Evolutionary conservation across 352 stramenopile species (phyloP).

Genomic region (Pseudoperonospora humuli): DNA sequence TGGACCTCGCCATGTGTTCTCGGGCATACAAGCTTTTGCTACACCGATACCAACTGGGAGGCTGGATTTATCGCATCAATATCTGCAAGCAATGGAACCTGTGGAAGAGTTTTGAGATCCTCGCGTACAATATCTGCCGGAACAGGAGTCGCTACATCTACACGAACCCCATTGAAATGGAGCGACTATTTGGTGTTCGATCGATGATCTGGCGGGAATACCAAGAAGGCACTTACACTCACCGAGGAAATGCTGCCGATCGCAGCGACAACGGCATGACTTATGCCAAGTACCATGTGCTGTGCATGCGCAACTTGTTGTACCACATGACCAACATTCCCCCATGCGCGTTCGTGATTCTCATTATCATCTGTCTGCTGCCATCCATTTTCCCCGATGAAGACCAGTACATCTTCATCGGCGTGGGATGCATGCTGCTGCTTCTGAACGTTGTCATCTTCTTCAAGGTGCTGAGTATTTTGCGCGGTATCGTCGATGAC

Average conservation of each 20-base stretch:
- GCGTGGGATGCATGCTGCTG: constrained; percentile 42
- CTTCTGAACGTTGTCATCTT: constrained; percentile 75
- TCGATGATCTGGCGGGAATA: constrained; percentile 6
- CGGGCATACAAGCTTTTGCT: constrained; percentile 64
- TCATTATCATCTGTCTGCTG: constrained; percentile 64
- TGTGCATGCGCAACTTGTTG: constrained; percentile 82
- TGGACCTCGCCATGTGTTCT: constrained; percentile 68
- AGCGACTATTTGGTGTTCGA: constrained; percentile 61
- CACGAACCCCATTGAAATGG: constrained; percentile 82
- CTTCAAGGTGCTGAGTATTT: constrained; percentile 76
- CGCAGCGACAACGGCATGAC: constrained; percentile 54
- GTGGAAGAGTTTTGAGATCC: constrained; percentile 84
- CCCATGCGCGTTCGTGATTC: constrained; percentile 67
- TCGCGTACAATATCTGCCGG: constrained; percentile 86
- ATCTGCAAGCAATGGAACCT: constrained; percentile 76
- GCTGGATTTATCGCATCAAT: constrained; percentile 74
- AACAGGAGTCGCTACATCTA: constrained; percentile 83
- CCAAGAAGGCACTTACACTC: neutral
- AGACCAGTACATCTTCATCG: constrained; percentile 74
- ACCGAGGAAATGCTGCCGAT: too few species aligned
- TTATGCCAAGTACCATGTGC: constrained; percentile 66
- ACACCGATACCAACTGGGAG: constrained; percentile 71
- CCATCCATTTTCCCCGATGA: constrained; percentile 49
- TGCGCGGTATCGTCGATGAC: constrained; percentile 79
- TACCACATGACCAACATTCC: constrained; percentile 78